Evolutionary conservation across 768 basidiomycete genomes (phyloP), one percentile per base, ranked within the genome.

Genomic region (Trametes coccinea): DNA sequence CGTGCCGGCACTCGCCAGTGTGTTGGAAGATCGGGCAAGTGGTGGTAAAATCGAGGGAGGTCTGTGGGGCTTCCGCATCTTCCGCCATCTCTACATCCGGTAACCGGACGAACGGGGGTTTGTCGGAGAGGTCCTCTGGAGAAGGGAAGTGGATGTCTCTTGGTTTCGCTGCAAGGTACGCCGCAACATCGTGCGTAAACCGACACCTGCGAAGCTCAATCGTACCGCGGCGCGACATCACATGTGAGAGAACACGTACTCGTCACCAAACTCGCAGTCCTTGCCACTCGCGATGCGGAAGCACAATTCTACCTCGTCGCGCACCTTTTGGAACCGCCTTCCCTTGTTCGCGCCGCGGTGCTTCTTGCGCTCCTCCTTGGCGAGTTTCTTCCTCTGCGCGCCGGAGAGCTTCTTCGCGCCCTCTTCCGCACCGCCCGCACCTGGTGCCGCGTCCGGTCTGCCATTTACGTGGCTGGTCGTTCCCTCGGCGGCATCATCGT

Each of bases 301-400:
- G 75, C 95, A 98, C 30, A 98, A 76, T 37, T 93, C 87, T 2
- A 93, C 74, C 46, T 90, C 89, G 69, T 95, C 95, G 55, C 84
- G 80, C 16, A 90, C 79, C 70, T 89, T 89, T 16, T 81, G 86
- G 73, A 93, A 95, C 13, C 86, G 81, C 44, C 95, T 75, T 11
- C 85, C 88, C 71, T 93, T 95, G 73, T 96, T 97, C 61, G 87
- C 85, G 2, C 95, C 95, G 34, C 84, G 78, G 61, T 85, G 82
- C 10, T 87, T 84, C 73, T 91, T 91, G 72, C 84, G 88, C 70
- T 87, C 82, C 64, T 87, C 85, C 69, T 84, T 87, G 10, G 80
- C 82, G 56, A 80, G 70, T 66, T 77, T 80, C 64, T 79, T 79
- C 45, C 71, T 71, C 59, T 79, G 76, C 29, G 76, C 69, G 9